Conservation (phyloP, 1,284 basidiomycete genomes). For the Rhodotorula sp. region DNA sequence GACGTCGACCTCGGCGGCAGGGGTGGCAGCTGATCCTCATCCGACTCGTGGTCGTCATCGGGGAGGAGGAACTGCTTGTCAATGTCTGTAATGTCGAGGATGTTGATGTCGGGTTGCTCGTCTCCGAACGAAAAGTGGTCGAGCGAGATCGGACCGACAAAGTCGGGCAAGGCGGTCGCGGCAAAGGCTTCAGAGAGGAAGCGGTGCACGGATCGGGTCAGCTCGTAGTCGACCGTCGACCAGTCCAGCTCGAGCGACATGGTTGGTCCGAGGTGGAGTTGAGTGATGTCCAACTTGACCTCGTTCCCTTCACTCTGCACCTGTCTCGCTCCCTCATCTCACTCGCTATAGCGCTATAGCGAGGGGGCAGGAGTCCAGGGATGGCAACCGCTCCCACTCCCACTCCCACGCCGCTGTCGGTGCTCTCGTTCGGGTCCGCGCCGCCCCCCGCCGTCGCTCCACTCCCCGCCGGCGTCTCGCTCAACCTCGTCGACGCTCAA, state of each 20-base stretch:
- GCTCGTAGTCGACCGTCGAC: conserved; percentile 60
- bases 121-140: conserved; percentile 84
- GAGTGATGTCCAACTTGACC: too few relatives aligned
- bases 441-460: not conserved
- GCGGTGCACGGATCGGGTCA: conserved; percentile 69
- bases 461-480: not conserved
- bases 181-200: conserved; percentile 77
- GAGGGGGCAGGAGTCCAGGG: too few relatives aligned
- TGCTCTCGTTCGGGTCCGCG: not conserved
- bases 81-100: conserved; percentile 88
- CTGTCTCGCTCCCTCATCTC: too few relatives aligned
- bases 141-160: conserved; percentile 86
- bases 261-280: too few relatives aligned
- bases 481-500: not conserved
- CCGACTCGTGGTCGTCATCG: conserved; percentile 61
- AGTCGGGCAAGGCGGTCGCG: conserved; percentile 72
- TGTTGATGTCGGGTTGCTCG: conserved; percentile 75
- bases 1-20: not conserved
- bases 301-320: too few relatives aligned
- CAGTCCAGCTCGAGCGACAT: conserved; percentile 60
- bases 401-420: not conserved
- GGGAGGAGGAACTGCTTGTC: conserved; percentile 88
- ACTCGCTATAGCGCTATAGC: too few relatives aligned
- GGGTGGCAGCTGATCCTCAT: conserved; percentile 39
- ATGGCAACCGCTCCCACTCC: not conserved